Conservation (phyloP, 2,329 filamentous ascomycete genomes). For the Epicoccum nigrum region DNA sequence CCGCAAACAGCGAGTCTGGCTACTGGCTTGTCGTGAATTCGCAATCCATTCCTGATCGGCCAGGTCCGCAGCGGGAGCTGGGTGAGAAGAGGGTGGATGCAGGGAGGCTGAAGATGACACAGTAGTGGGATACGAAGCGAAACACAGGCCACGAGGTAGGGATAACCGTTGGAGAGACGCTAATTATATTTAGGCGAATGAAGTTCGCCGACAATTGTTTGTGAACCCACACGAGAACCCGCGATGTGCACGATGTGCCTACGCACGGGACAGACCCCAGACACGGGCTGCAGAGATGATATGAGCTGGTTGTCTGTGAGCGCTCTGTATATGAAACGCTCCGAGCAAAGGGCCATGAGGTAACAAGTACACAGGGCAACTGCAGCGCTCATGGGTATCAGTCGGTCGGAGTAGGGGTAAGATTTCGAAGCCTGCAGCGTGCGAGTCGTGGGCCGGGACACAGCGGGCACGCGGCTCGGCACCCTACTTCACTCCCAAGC, state of each 20-base stretch:
- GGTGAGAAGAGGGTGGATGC: constrained; percentile 5
- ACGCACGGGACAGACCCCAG: not conserved
- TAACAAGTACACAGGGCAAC: not conserved
- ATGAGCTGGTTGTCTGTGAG: not conserved
- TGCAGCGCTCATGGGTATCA: not conserved
- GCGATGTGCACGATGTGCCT: no score
- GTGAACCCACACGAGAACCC: constrained; percentile 10
- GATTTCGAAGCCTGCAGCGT: constrained; percentile 7
- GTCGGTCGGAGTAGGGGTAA: constrained; percentile 14
- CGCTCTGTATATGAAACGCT: not conserved
- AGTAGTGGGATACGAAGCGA: constrained; percentile 24
- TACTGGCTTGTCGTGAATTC: no score
- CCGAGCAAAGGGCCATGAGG: not conserved
- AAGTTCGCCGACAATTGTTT: not conserved
- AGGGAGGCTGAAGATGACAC: constrained; percentile 23
- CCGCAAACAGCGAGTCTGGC: constrained; percentile 3
- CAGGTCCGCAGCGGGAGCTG: constrained; percentile 13
- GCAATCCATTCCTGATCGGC: constrained; percentile 13
- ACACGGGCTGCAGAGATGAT: not conserved
- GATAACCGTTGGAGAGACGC: constrained; percentile 29
- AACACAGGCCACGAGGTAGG: constrained; percentile 22
- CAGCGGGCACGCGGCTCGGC: constrained; percentile 7
- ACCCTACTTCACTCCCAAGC: constrained; percentile 4
- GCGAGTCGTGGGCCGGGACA: constrained; percentile 1
- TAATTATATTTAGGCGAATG: constrained; percentile 20